phyloP scores from a whole-genome alignment of 1,284 basidiomycete species.

The Trichosporon sp. region DNA sequence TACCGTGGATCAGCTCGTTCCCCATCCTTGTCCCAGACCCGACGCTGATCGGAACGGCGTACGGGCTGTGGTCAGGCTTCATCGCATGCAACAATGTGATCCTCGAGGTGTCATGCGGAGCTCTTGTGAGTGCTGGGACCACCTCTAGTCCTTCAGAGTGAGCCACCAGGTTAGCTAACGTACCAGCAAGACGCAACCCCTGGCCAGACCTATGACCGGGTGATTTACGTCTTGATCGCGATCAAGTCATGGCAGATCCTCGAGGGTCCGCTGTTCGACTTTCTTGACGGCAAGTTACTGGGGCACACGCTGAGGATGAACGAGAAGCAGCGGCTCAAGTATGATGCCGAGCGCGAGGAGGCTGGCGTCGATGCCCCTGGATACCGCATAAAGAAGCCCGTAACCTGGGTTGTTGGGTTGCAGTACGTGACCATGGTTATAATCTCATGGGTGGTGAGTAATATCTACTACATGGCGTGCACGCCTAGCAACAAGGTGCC shows the following conservation, averaged over 20 bases:
- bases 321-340: slow-evolving; percentile 41
- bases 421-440: slow-evolving; percentile 32
- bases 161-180: background rate
- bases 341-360: slow-evolving; percentile 31
- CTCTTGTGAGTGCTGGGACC: slow-evolving; percentile 30
- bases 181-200: slow-evolving; percentile 46
- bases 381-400: slow-evolving; percentile 22
- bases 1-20: slow-evolving; percentile 51
- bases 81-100: slow-evolving; percentile 39
- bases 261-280: slow-evolving; percentile 43
- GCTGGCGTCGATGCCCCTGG: slow-evolving; percentile 28
- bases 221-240: slow-evolving; percentile 53
- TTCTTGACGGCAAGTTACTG: slow-evolving; percentile 36
- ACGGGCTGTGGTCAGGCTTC: slow-evolving; percentile 46
- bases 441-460: slow-evolving; percentile 29
- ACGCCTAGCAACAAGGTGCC: too few relatives aligned
- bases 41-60: slow-evolving; percentile 50
- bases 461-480: background rate
- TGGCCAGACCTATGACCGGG: slow-evolving; percentile 43
- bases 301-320: slow-evolving; percentile 38
- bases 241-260: slow-evolving; percentile 51
- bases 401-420: slow-evolving; percentile 23
- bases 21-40: slow-evolving; percentile 52
- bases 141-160: too few relatives aligned
- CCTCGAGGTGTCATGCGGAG: slow-evolving; percentile 49